Evolutionary conservation across 495 filamentous ascomycete genomes (phyloP).

Genomic region (Chaetomium fimeti): DNA sequence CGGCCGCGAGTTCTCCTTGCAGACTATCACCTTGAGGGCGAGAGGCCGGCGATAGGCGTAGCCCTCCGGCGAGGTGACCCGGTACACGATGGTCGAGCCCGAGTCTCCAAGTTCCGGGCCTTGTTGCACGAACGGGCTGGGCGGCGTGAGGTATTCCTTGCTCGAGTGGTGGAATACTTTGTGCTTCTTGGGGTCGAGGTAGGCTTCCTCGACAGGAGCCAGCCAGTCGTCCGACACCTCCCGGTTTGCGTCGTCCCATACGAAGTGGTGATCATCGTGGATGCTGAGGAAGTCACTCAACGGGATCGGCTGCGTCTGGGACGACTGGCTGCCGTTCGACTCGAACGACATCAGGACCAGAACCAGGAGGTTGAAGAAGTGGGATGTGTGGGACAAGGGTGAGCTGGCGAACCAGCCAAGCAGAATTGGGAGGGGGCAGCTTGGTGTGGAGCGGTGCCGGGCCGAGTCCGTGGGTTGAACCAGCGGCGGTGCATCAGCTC

Average conservation of each 20-base stretch:
- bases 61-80: slow-evolving; percentile 27
- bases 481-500: slow-evolving; percentile 1
- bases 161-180: slow-evolving; percentile 37
- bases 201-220: slow-evolving; percentile 25
- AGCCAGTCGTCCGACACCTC: slow-evolving; percentile 31
- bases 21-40: slow-evolving; percentile 36
- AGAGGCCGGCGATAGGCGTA: slow-evolving; percentile 30
- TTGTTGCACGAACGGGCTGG: slow-evolving; percentile 29
- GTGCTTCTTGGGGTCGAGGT: slow-evolving; percentile 32
- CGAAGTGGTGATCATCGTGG: slow-evolving; percentile 29
- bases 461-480: slow-evolving; percentile 4
- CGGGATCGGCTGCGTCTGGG: slow-evolving; percentile 26
- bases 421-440: neutral
- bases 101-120: slow-evolving; percentile 32
- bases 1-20: slow-evolving; percentile 31
- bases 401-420: neutral
- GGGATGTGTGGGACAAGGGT: neutral
- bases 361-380: neutral
- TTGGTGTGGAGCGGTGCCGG: neutral
- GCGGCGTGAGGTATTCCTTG: slow-evolving; percentile 34
- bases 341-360: slow-evolving; percentile 23
- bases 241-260: slow-evolving; percentile 30
- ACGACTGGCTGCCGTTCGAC: slow-evolving; percentile 29
- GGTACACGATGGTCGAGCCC: slow-evolving; percentile 37
- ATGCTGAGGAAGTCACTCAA: slow-evolving; percentile 28